Conservation (phyloP, 2,329 filamentous ascomycete species). For the Hortaea sp. region DNA sequence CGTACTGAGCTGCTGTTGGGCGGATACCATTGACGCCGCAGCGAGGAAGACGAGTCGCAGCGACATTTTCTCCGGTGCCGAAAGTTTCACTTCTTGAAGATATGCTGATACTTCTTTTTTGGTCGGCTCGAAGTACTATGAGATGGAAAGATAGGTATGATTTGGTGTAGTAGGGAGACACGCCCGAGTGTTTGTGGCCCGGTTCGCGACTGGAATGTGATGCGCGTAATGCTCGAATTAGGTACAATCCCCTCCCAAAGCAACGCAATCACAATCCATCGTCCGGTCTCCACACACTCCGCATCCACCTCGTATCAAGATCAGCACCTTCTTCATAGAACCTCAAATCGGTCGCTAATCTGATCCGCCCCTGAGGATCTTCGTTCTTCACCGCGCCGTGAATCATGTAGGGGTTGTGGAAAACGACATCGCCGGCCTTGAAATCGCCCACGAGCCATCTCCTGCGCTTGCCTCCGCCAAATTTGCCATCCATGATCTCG, state of each 20-base stretch:
- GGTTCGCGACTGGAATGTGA: conserved; percentile 6
- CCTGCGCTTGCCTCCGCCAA: conserved; percentile 7
- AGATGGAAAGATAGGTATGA: neutral
- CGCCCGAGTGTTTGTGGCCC: conserved; percentile 2
- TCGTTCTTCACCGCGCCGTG: conserved; percentile 33
- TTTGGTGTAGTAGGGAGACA: neutral
- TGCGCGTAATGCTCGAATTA: neutral
- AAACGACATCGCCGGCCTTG: conserved; percentile 43
- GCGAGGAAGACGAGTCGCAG: neutral
- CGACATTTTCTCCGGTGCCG: neutral
- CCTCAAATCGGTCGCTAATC: conserved; percentile 33
- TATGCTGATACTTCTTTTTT: no score
- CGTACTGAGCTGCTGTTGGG: neutral
- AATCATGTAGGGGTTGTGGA: conserved; percentile 37
- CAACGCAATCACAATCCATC: conserved; percentile 20
- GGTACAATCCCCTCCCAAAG: no score
- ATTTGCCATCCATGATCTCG: conserved; percentile 5
- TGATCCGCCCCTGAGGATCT: conserved; percentile 28
- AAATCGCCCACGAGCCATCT: conserved; percentile 44
- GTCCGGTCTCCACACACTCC: conserved; percentile 25
- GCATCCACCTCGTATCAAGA: conserved; percentile 29
- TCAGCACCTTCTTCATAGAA: conserved; percentile 30
- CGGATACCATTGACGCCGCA: neutral
- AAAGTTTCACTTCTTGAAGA: neutral
- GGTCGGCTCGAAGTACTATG: no score